Evolutionary conservation across 306 rosid species (phyloP).

Genomic region (Mimosa pudica): DNA sequence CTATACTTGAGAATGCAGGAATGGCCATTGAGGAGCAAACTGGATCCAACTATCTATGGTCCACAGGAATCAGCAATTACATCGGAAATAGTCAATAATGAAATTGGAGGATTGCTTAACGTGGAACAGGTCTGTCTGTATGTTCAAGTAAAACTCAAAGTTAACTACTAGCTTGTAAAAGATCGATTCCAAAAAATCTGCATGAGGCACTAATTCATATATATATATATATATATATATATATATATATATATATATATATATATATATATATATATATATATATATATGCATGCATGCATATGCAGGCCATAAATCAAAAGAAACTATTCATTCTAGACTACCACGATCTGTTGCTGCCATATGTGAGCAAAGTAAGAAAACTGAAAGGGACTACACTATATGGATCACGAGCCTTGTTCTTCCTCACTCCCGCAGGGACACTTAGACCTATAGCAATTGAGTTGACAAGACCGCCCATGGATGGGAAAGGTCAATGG

Average conservation of each 20-base stretch:
- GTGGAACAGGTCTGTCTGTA: constrained; percentile 48
- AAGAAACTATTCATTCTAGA: constrained; percentile 75
- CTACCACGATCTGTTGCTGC: constrained; percentile 71
- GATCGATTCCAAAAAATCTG: not conserved
- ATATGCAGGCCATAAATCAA: constrained; percentile 52
- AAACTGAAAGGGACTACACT: constrained; percentile 56
- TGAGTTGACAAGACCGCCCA: constrained; percentile 75
- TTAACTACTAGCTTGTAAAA: too few species aligned
- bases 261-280: too few species aligned
- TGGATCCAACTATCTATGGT: constrained; percentile 71
- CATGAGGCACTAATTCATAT: not conserved
- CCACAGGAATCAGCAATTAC: constrained; percentile 70
- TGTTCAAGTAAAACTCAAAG: too few species aligned
- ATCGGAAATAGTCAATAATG: constrained; percentile 53
- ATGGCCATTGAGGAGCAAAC: constrained; percentile 84
- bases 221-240: too few species aligned
- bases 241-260: too few species aligned
- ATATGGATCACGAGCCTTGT: constrained; percentile 82
- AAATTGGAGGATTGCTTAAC: constrained; percentile 56
- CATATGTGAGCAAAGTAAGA: constrained; percentile 67
- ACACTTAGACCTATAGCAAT: constrained; percentile 74
- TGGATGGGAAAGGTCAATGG: constrained; percentile 63
- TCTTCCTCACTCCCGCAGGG: constrained; percentile 58
- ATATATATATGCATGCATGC: not conserved
- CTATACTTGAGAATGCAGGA: constrained; percentile 48